Conservation (phyloP, 495 filamentous ascomycete species). For the Penicillium ucsense region DNA sequence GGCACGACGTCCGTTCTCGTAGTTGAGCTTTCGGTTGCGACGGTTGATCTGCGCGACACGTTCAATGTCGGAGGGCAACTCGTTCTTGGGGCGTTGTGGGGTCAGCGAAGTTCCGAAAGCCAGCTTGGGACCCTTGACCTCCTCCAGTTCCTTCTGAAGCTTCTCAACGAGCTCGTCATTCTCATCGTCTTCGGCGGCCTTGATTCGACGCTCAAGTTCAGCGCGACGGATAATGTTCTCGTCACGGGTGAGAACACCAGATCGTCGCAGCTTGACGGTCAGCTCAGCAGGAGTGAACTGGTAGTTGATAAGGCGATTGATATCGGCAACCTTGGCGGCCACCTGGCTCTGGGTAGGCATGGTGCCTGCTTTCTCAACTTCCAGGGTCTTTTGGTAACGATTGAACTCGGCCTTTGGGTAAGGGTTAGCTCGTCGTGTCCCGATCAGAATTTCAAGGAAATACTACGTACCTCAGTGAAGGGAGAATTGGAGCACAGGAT, state of each 20-base stretch:
- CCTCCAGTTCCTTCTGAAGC: slow-evolving; percentile 58
- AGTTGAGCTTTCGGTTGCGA: slow-evolving; percentile 68
- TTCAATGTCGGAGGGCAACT: slow-evolving; percentile 49
- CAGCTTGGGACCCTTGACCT: slow-evolving; percentile 56
- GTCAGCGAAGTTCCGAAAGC: slow-evolving; percentile 54
- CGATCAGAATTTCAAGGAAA: not conserved
- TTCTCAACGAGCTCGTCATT: slow-evolving; percentile 50
- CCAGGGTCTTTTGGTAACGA: slow-evolving; percentile 69
- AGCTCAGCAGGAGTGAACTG: slow-evolving; percentile 73
- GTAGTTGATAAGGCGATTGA: slow-evolving; percentile 68
- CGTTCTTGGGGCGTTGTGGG: slow-evolving; percentile 25
- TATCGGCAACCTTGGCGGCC: slow-evolving; percentile 62
- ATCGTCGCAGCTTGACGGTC: slow-evolving; percentile 60
- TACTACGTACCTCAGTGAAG: slow-evolving; percentile 57
- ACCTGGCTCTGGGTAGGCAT: slow-evolving; percentile 60
- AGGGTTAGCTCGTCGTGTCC: slow-evolving; percentile 17
- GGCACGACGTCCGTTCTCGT: slow-evolving; percentile 73
- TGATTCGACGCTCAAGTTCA: slow-evolving; percentile 48
- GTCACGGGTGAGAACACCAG: slow-evolving; percentile 51
- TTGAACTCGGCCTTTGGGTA: slow-evolving; percentile 58
- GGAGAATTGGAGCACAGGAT: slow-evolving; percentile 67
- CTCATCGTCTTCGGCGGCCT: slow-evolving; percentile 52
- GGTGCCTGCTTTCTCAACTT: slow-evolving; percentile 52
- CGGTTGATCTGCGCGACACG: slow-evolving; percentile 66
- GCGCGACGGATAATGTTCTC: slow-evolving; percentile 54